phyloP scores from a whole-genome alignment of 2,329 filamentous ascomycete species.

The Plenodomus lindquistii region DNA sequence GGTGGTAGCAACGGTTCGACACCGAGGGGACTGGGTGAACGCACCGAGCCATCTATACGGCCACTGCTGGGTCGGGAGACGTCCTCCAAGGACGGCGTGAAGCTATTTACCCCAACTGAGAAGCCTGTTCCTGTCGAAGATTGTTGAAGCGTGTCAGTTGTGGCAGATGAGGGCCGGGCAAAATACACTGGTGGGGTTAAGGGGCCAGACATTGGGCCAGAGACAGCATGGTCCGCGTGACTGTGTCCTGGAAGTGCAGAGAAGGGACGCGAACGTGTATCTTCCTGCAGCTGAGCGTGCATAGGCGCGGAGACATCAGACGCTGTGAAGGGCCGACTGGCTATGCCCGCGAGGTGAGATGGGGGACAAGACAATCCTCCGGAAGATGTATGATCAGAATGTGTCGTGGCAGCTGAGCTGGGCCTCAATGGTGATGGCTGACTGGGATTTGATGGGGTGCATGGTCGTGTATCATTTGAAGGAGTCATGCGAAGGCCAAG shows the following conservation, averaged over 20 bases:
- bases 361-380: conserved; percentile 30
- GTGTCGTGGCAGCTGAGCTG: not conserved
- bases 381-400: conserved; percentile 4
- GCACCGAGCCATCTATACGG: conserved; percentile 23
- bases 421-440: not conserved
- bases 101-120: conserved; percentile 2
- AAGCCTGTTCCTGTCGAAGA: conserved; percentile 1
- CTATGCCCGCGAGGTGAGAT: conserved; percentile 29
- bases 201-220: conserved; percentile 9
- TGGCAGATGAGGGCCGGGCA: conserved; percentile 27
- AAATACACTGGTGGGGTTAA: conserved; percentile 34
- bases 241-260: conserved; percentile 17
- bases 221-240: not conserved
- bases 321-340: conserved; percentile 28
- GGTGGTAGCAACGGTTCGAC: conserved; percentile 36
- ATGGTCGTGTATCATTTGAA: conserved; percentile 10
- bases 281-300: conserved; percentile 15
- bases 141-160: conserved; percentile 12
- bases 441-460: conserved; percentile 8
- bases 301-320: conserved; percentile 9
- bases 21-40: conserved; percentile 20
- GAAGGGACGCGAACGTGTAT: conserved; percentile 13
- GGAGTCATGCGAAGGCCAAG: conserved; percentile 40
- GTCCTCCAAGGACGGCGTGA: conserved; percentile 9
- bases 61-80: conserved; percentile 1